A percentile compares a stretch with the other conserved stretches of the same genome.
phyloP scores from a whole-genome alignment of 2,329 filamentous ascomycete species.

The Claviceps capensis region DNA sequence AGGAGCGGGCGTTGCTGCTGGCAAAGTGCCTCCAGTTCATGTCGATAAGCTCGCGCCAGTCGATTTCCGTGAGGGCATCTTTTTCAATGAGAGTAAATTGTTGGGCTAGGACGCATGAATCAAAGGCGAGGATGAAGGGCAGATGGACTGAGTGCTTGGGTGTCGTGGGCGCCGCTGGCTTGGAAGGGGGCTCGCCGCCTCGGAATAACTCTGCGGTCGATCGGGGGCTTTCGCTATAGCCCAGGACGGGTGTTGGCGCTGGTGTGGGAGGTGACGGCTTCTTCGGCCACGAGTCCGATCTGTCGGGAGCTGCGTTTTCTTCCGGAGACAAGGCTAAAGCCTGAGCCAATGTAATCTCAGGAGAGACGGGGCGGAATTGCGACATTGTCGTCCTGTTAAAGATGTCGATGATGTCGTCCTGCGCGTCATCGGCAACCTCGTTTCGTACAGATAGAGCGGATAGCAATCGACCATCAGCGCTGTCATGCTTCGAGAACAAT shows the following conservation, averaged over 20 bases:
- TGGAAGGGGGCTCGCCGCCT: constrained; percentile 23
- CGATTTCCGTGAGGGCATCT: constrained; percentile 72
- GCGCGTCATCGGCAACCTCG: too few species aligned
- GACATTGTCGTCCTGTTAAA: neutral
- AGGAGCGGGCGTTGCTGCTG: constrained; percentile 53
- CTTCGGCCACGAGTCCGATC: neutral
- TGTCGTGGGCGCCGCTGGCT: constrained; percentile 15
- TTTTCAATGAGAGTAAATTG: constrained; percentile 81
- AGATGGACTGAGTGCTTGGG: constrained; percentile 45
- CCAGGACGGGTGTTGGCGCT: constrained; percentile 31
- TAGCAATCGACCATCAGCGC: constrained; percentile 15
- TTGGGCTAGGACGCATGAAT: constrained; percentile 64
- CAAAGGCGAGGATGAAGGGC: constrained; percentile 70
- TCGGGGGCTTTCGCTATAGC: constrained; percentile 17
- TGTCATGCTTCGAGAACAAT: constrained; percentile 38
- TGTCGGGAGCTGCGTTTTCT: neutral
- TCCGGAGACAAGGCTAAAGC: constrained; percentile 19
- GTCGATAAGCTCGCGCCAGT: constrained; percentile 78
- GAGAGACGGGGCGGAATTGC: constrained; percentile 23
- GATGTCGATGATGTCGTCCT: constrained; percentile 30
- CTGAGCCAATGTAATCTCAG: constrained; percentile 34
- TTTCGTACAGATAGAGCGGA: neutral
- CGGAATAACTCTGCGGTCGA: constrained; percentile 13
- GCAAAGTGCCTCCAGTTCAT: constrained; percentile 66
- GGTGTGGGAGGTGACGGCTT: constrained; percentile 27